These are phyloP conservation scores for Phytophthora colocasiae DNA, from an alignment of 352 stramenopile species.

Conservation along the genomic window DNA sequence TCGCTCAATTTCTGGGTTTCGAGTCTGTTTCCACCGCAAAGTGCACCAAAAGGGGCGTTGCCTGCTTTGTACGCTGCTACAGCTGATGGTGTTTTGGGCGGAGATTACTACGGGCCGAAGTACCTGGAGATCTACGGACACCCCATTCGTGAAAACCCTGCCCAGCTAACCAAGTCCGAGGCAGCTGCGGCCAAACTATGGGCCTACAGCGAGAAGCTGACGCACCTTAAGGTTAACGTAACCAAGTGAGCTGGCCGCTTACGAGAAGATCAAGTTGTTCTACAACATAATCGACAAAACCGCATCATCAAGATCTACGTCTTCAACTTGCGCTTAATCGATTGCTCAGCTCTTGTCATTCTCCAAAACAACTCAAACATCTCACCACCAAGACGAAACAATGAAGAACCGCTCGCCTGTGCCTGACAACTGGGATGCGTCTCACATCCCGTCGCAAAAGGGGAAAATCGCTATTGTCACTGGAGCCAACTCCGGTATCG, in stretches of 20 bases:
- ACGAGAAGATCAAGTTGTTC: not conserved
- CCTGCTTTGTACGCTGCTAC: constrained; percentile 54
- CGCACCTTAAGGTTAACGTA: constrained; percentile 39
- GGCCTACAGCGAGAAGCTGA: constrained; percentile 50
- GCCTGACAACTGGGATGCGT: constrained; percentile 35
- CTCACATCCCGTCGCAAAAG: constrained; percentile 32
- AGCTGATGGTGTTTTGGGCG: constrained; percentile 18
- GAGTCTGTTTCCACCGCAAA: constrained; percentile 10
- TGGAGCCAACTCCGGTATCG: constrained; percentile 54
- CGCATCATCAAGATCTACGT: not conserved
- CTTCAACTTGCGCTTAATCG: too few relatives aligned
- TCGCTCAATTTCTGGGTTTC: constrained; percentile 13
- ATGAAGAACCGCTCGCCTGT: constrained; percentile 3
- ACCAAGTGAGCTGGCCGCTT: constrained; percentile 11
- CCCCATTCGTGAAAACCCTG: constrained; percentile 38
- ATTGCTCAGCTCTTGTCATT: not conserved
- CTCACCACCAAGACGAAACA: not conserved
- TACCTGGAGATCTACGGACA: constrained; percentile 34
- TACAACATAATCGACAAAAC: not conserved
- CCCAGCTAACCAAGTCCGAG: constrained; percentile 34
- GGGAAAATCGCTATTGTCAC: constrained; percentile 45
- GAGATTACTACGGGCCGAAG: constrained; percentile 50
- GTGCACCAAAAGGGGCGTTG: constrained; percentile 46
- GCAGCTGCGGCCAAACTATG: constrained; percentile 38
- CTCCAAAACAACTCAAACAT: not conserved